Base-by-base conservation (phyloP, 371 early-diverging fungal genomes). In the Mucor mucedo region DNA sequence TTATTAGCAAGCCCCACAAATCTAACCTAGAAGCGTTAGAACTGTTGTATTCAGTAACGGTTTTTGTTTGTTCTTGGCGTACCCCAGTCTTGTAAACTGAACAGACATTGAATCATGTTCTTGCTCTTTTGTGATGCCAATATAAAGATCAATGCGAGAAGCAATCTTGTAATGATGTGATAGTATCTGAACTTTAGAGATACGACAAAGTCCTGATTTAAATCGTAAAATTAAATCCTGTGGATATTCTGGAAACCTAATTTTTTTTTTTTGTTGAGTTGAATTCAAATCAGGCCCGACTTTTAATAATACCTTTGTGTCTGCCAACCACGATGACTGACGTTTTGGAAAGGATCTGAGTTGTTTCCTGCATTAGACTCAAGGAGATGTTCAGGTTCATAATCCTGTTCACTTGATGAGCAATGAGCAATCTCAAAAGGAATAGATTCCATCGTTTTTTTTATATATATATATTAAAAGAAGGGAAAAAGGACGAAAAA, bases 151-250 rank as follows among this genome's bases (percentile, higher is more conserved):
- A 13, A 93, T 75, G 58, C 83, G 83, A 29, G 89, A 85, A 2
- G 93, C 84, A 56, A 93, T 91, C 71, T 91, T 93, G 77, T 85
- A 93, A 66, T 93, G 93, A 72, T 93, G 93, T 16, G 86, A 84
- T 29, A 93, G 72, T 35, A 91, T 69, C 64, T 93, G 87, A 48
- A 93, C 77, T 72, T 90, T 89, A 27, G 79, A 71, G 21, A 93
- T 77, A 53, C 84, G 79, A 40, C 84, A 84, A 35, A 75, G 68
- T 7, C 90, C 90, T 52, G 83, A 73, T 8, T 75, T 65, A 28
- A 91, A 73, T 41, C 78, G 83, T 40, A 92, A 63, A 54, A 90
- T 84, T 4, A 92, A 69, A 60, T 81, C 83, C 69, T 92, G 93
- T 10, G 93, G 93, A 62, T 84, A 92, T 41, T 73, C 69, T 54